Base-by-base conservation (phyloP, 495 filamentous ascomycete species). In the Penicillium diatomitis region DNA sequence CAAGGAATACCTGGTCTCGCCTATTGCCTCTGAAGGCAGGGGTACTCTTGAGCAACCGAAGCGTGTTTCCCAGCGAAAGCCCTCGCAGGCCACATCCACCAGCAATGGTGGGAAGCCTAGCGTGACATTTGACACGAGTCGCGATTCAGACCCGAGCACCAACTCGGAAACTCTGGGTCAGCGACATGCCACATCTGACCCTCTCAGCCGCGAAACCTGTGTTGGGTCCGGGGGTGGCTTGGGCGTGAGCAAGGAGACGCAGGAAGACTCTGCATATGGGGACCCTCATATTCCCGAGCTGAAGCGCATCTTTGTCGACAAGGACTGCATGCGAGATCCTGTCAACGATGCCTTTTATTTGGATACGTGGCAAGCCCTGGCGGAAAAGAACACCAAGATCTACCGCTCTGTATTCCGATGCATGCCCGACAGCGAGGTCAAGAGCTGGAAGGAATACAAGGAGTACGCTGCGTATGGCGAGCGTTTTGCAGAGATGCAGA, bases 351-450 rank as follows among this genome's bases (percentile, higher is more conserved):
- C 71, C 2, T 97, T 96, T 68, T 91, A 85, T 59, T 78, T 89
- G 39, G 88, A 95, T 53, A 83, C 84, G 2, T 98, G 92, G 92
- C 81, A 82, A 52, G 70, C 79, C n/a, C 81, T 90, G 38, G 92
- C 92, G 5, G 84, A 86, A 43, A 96, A 96, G 67, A 98, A 98
- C 63, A 96, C 92, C 4, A 86, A 87, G 51, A 77, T 98, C 32
- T 98, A 83, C 69, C 83, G 94, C 28, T 81, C 85, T 47, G 94
- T 98, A 8, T 98, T 98, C 73, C 83, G 94, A 41, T 95, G 89
- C 66, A 91, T 91, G 87, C 92, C 92, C 2, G 92, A 98, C 60
- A 95, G 80, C 47, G 88, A 96, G 56, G 94, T 94, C 53, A 86
- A 83, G 53, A 87, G 81, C 44, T 98, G 94, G 94, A 84, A 86